Conservation (phyloP, 2,329 filamentous ascomycete species). For the Fusarium pseudocircinatum region DNA sequence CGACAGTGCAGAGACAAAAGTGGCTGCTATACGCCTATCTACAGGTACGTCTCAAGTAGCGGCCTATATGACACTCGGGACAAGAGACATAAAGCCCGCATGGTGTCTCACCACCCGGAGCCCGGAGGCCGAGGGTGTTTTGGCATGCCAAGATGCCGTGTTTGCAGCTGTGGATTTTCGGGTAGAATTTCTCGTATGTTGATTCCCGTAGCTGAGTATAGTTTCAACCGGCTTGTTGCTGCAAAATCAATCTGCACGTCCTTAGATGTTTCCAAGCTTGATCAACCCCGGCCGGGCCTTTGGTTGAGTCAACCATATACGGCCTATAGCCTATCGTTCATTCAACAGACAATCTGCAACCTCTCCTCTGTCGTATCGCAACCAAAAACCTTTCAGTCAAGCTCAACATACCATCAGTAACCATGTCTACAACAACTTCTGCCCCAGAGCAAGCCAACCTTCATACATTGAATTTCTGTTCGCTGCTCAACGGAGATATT, state of each 20-base stretch:
- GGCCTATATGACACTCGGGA: neutral
- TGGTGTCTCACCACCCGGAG: too few species aligned
- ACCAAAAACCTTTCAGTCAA: too few species aligned
- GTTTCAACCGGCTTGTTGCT: neutral
- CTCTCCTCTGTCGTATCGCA: too few species aligned
- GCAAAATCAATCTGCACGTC: too few species aligned
- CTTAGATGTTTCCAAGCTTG: too few species aligned
- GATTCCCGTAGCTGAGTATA: fast-evolving
- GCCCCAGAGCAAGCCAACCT: neutral
- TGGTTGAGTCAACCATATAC: too few species aligned
- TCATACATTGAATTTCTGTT: neutral
- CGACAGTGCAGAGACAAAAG: fast-evolving
- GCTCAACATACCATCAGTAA: neutral
- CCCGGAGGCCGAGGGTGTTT: neutral
- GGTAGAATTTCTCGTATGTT: fast-evolving
- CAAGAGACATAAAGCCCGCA: too few species aligned
- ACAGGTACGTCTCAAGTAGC: neutral
- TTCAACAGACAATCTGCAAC: too few species aligned
- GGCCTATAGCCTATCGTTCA: too few species aligned
- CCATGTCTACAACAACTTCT: fast-evolving
- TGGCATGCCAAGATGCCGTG: neutral
- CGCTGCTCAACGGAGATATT: neutral
- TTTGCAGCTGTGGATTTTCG: neutral
- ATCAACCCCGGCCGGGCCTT: too few species aligned
- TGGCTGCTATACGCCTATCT: fast-evolving